Conservation (phyloP, 208 protist genomes). For the Acanthamoeba healyi region DNA sequence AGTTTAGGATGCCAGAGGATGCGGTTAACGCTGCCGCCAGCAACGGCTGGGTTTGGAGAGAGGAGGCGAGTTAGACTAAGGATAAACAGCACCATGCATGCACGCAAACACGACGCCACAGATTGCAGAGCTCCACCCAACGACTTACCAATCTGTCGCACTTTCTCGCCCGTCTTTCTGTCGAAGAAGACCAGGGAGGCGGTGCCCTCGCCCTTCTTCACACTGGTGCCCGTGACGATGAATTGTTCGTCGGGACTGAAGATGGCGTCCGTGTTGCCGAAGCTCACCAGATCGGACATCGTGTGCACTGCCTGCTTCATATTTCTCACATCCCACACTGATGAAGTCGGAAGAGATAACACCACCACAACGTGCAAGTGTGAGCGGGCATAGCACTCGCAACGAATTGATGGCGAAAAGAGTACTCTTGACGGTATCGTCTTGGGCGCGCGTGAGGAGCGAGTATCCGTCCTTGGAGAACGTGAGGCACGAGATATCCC, state of each 20-base stretch:
- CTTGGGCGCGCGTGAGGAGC: not conserved
- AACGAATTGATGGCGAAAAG: not conserved
- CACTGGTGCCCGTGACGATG: conserved; percentile 64
- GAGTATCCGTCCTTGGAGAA: conserved; percentile 26
- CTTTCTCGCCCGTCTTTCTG: not conserved
- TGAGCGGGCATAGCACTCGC: no score
- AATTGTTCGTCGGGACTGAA: conserved; percentile 61
- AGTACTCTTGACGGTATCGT: conserved; percentile 26
- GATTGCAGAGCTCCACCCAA: no score
- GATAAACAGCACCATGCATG: no score
- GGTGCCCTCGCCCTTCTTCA: not conserved
- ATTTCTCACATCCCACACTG: not conserved
- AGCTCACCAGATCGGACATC: conserved; percentile 9
- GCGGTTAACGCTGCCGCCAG: conserved; percentile 1
- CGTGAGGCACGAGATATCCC: not conserved
- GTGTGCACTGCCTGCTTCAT: not conserved
- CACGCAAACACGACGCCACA: no score
- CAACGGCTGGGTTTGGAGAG: not conserved
- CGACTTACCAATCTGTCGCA: conserved; percentile 49
- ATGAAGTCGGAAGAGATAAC: not conserved
- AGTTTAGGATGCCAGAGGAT: conserved; percentile 62
- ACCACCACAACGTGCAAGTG: not conserved
- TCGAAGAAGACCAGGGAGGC: conserved; percentile 50
- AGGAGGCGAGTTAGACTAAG: no score
- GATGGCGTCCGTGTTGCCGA: conserved; percentile 11